Base-by-base conservation (phyloP, 805 yeast genomes). In the Ogataea dorogensis region DNA sequence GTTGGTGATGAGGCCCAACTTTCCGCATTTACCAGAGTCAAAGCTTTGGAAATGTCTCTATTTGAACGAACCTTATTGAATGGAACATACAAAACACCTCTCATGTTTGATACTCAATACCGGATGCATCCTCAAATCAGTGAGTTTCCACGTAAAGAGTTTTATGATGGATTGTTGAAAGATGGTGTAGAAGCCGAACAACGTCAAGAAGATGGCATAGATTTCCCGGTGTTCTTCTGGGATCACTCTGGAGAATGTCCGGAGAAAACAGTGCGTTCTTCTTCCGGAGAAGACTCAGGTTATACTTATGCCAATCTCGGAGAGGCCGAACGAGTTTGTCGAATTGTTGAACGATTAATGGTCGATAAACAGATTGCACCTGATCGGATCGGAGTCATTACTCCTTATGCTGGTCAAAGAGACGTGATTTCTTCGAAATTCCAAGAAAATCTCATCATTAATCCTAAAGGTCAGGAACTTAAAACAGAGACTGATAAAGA, bases 111-210 rank as follows among this genome's bases (percentile, higher is more conserved):
- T 48, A 76, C 79, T 1, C 98, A 91, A 56, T 91, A 91, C 57
- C 91, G 98, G 66, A 91, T 93, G 98, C 95, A 93, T 58, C 96
- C 98, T 0, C 79, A 70, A 4, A 93, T 93, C 28, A 83, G 96
- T 22, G 64, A 54, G 34, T 93, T 93, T 58, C 96, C 98, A 1
- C 81, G 96, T 31, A 54, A 60, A 6, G 80, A 81, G 50, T 93
- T 93, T 54, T 93, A 93, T 54, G 59, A 75, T 11, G 79, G 84
- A 2, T 68, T 71, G 40, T 69, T 93, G 42, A 65, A 73, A 27
- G 94, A 88, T 59, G 91, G 91, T 51, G 71, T 82, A 17, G 68
- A 75, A 4, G 73, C 61, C 0, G 70, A 61, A 18, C 71, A 77
- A 30, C 68, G 85, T 45, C 41, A 42, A 10, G 59, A 68, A 52